Conservation (phyloP, 306 rosid genomes). For the Vigna reflexopilosa region DNA sequence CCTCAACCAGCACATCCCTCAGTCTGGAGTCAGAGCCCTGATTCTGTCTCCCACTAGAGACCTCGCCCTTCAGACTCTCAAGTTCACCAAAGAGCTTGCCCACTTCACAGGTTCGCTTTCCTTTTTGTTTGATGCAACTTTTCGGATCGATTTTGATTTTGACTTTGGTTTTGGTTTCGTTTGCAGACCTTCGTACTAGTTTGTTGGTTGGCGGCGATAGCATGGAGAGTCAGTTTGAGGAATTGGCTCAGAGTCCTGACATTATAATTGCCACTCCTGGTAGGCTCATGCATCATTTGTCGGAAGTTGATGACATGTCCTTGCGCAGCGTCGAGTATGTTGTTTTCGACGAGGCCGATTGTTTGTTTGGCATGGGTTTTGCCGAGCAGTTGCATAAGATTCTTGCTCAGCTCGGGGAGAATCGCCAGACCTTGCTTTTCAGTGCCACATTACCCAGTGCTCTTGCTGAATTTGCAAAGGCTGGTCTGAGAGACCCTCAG, state of each 20-base stretch:
- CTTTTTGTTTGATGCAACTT: too few relatives aligned
- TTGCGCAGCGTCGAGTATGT: slow-evolving; percentile 85
- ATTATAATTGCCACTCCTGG: slow-evolving; percentile 96
- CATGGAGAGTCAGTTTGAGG: slow-evolving; percentile 92
- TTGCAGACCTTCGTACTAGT: slow-evolving; percentile 80
- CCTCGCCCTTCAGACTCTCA: slow-evolving; percentile 87
- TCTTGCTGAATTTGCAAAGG: slow-evolving; percentile 97
- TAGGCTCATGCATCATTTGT: slow-evolving; percentile 93
- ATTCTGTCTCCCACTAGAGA: slow-evolving; percentile 88
- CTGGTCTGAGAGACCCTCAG: slow-evolving; percentile 90
- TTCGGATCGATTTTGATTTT: too few relatives aligned
- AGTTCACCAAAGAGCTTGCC: slow-evolving; percentile 82
- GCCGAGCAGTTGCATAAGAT: slow-evolving; percentile 87
- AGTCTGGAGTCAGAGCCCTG: slow-evolving; percentile 84
- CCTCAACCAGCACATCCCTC: slow-evolving; percentile 75
- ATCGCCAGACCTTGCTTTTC: slow-evolving; percentile 89
- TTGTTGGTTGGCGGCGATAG: slow-evolving; percentile 96
- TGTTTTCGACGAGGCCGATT: slow-evolving; percentile 93
- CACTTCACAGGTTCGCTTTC: slow-evolving; percentile 63
- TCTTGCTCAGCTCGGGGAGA: slow-evolving; percentile 80
- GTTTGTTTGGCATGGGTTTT: slow-evolving; percentile 87
- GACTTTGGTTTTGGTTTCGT: not conserved
- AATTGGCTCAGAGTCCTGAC: slow-evolving; percentile 83
- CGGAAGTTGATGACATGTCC: slow-evolving; percentile 91
- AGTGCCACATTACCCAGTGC: slow-evolving; percentile 94